Evolutionary conservation across 2,329 filamentous ascomycete genomes (phyloP).

Genomic region (Corniculantispora saksenae): DNA sequence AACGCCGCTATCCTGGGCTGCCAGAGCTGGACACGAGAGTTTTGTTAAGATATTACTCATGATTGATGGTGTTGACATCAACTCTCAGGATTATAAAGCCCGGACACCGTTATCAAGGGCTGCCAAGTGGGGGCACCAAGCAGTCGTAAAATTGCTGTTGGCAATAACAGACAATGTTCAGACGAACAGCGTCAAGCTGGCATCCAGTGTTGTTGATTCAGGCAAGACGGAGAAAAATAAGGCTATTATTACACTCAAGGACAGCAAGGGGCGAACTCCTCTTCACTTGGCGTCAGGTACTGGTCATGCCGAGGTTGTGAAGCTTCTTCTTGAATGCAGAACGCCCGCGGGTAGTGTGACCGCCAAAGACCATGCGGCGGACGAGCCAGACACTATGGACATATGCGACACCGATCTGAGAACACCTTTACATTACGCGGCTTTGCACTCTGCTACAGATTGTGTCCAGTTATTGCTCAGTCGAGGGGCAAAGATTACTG

Average conservation of each 20-base stretch:
- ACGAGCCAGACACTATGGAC: too few species aligned
- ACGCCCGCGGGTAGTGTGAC: neutral
- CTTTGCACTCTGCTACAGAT: too few species aligned
- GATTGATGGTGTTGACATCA: neutral
- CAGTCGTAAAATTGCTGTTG: neutral
- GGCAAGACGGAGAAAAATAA: neutral
- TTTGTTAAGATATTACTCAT: neutral
- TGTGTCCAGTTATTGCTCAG: too few species aligned
- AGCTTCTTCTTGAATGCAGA: neutral
- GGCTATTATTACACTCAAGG: neutral
- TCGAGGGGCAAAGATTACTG: neutral
- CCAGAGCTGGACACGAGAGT: neutral
- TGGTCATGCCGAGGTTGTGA: neutral
- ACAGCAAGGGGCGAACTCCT: neutral
- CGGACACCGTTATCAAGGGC: neutral
- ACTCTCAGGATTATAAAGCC: neutral
- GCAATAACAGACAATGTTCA: neutral
- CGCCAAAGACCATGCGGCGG: neutral
- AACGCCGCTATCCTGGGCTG: conserved; percentile 1
- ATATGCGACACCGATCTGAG: too few species aligned
- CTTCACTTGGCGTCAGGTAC: neutral
- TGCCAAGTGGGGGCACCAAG: neutral
- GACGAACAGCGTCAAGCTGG: too few species aligned
- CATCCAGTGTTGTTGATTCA: neutral
- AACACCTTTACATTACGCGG: too few species aligned